Evolutionary conservation across 371 early-diverging fungal genomes (phyloP).

Genomic region (Mucor indicus): DNA sequence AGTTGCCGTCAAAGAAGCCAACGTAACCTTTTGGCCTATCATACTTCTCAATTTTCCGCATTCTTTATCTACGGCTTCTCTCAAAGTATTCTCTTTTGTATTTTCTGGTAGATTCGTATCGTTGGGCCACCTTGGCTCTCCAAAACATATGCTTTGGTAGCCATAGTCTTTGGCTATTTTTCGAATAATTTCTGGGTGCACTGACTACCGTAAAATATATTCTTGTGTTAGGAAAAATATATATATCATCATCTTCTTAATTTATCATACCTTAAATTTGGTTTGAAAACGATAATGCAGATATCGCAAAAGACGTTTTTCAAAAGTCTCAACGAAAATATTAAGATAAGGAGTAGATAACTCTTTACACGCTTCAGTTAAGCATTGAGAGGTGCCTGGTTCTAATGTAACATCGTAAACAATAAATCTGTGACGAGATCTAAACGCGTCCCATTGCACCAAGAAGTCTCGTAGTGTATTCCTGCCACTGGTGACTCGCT

Average conservation of each 20-base stretch:
- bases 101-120: not conserved
- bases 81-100: not conserved
- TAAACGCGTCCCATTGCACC: not conserved
- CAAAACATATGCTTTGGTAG: not conserved
- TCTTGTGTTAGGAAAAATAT: not conserved
- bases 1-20: too few species aligned
- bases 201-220: too few species aligned
- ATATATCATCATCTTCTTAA: not conserved
- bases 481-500: too few species aligned
- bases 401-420: not conserved
- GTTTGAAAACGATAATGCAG: not conserved
- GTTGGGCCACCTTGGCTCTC: not conserved
- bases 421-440: not conserved
- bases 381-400: not conserved
- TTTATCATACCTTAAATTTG: slow-evolving; percentile 1
- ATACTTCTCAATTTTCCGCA: too few species aligned
- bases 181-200: not conserved
- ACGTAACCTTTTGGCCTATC: too few species aligned
- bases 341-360: not conserved
- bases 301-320: not conserved
- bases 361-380: slow-evolving; percentile 1
- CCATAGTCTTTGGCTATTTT: slow-evolving; percentile 1
- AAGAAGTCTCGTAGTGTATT: too few species aligned
- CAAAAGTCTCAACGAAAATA: slow-evolving; percentile 4
- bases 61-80: too few species aligned